phyloP scores from a whole-genome alignment of 2,329 filamentous ascomycete species.

The Trichoderma arundinaceum region DNA sequence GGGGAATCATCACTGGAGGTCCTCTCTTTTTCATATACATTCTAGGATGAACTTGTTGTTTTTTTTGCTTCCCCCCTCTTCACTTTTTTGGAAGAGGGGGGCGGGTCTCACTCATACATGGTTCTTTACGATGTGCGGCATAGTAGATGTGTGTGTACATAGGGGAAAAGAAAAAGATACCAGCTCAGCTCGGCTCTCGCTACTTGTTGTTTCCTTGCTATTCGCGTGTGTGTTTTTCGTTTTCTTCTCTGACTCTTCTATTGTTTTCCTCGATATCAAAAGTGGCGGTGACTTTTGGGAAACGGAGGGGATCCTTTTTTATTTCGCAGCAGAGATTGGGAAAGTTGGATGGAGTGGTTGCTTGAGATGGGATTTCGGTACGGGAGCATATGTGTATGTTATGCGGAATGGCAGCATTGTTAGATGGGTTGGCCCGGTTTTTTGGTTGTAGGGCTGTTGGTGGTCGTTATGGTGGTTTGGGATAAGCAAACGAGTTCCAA shows the following conservation, averaged over 20 bases:
- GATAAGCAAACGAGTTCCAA: conserved; percentile 8
- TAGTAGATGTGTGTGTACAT: not conserved
- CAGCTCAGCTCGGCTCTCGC: conserved; percentile 9
- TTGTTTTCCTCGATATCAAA: not conserved
- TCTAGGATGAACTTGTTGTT: not conserved
- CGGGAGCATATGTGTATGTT: conserved; percentile 6
- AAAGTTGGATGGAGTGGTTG: not conserved
- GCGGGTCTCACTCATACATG: not conserved
- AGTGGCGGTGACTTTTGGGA: not conserved
- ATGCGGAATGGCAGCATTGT: conserved; percentile 9
- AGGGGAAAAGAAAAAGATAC: not conserved
- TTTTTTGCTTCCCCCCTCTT: not conserved
- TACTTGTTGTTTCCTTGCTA: not conserved
- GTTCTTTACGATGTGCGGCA: not conserved
- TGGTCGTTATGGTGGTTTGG: not conserved
- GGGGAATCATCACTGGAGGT: conserved; percentile 17
- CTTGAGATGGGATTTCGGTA: not conserved
- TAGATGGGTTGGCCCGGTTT: conserved; percentile 2
- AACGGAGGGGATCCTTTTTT: not conserved
- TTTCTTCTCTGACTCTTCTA: not conserved
- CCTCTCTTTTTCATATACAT: conserved; percentile 24
- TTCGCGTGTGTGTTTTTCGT: not conserved
- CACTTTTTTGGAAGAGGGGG: not conserved
- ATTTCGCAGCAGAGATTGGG: too few relatives aligned
- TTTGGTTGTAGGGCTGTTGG: not conserved